Base-by-base conservation (phyloP, 106 monocot species). In the Xerophyta viscosa region DNA sequence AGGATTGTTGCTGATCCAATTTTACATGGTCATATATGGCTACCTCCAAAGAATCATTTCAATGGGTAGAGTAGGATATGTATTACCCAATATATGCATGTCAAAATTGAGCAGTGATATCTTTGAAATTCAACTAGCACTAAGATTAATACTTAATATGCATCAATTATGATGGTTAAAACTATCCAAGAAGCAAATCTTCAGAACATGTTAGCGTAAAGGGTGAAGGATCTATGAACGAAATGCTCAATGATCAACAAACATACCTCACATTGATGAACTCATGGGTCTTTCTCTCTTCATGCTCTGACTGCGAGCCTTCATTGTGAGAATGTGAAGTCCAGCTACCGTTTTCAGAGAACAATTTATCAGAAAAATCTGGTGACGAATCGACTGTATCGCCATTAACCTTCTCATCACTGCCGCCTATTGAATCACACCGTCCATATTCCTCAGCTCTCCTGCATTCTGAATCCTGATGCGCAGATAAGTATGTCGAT, bases 331-430 rank as follows among this genome's bases (percentile, higher is more conserved):
- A 83, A 70, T 65, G 43, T 9, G 74, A 75, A 29, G 61, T 71
- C 68, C 57, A 82, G 54, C 71, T 72, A 48, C 62, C 78, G 20
- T 87, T 74, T 26, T 67, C 66, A 51, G 66, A 68, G 31, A 50
- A 39, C 13, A 48, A 22, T 10, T 48, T 55, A 27, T 46, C 14
- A 12, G 52, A 15, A 1, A 70, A 83, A 55, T 43, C 57, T 18
- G 31, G 30, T 17, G 65, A 61, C 23, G 37, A 63, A 51, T 20
- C 27, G 15, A 27, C 46, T 1, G 52, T 37, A 1, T n/a, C 44
- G 8, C 49, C 46, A 20, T 46, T 42, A 12, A 22, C 54, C 2
- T 3, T 29, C 0, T 10, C 27, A 1, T 27, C 27, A 28, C 5
- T 14, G 45, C 4, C 17, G 4, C 19, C 45, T 14, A 11, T 11